These are phyloP conservation scores for Magnolia changhungtana DNA, from an alignment of 164 flowering plant species.

Conservation along the genomic window DNA sequence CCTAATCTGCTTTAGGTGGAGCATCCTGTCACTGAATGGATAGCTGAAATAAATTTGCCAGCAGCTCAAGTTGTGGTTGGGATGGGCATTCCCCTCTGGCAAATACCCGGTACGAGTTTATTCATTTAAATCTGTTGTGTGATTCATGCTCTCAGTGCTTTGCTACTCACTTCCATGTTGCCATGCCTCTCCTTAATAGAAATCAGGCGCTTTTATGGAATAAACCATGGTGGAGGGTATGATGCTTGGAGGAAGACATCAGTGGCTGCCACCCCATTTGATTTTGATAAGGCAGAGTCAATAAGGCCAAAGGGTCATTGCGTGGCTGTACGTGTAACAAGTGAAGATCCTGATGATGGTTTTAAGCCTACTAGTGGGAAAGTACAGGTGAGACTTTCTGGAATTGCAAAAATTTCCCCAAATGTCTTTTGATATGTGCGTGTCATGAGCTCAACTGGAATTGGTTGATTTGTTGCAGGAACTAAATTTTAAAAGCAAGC, in stretches of 20 bases:
- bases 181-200: slow-evolving; percentile 37
- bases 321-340: slow-evolving; percentile 98
- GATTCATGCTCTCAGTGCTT: neutral
- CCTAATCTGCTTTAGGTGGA: slow-evolving; percentile 59
- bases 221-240: slow-evolving; percentile 86
- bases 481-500: slow-evolving; percentile 96
- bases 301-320: slow-evolving; percentile 95
- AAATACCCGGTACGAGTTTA: slow-evolving; percentile 77
- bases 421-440: neutral
- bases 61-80: slow-evolving; percentile 98
- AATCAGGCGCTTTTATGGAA: slow-evolving; percentile 93
- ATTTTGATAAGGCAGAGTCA: slow-evolving; percentile 89
- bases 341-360: slow-evolving; percentile 99
- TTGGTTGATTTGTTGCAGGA: slow-evolving; percentile 49
- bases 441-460: slow-evolving; percentile 11
- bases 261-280: slow-evolving; percentile 74
- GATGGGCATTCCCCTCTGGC: slow-evolving; percentile 99
- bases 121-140: neutral
- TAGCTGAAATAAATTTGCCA: slow-evolving; percentile 95
- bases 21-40: slow-evolving; percentile 99
- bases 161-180: neutral
- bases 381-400: slow-evolving; percentile 61
- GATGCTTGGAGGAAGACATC: slow-evolving; percentile 95
- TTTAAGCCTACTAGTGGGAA: slow-evolving; percentile 98
- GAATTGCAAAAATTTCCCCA: neutral